A percentile compares a stretch with the other conserved stretches of the same genome.
Evolutionary conservation across 2,329 filamentous ascomycete genomes (phyloP).

Genomic region (Claviceps sp.): DNA sequence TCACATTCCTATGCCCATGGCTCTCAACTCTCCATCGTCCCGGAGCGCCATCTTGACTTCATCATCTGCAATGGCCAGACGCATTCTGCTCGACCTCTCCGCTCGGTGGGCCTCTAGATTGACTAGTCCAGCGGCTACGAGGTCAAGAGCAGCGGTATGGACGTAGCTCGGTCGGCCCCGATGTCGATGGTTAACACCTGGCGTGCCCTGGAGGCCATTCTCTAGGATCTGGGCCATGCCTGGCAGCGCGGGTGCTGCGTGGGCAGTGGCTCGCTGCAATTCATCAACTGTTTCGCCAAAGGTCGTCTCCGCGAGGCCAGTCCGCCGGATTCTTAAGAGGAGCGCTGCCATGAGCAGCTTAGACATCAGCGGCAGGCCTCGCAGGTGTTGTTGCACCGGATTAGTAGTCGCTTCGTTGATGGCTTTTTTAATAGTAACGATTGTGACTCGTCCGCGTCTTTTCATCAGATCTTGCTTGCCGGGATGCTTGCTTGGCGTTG

Average conservation of each 20-base stretch:
- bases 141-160: slow-evolving; percentile 61
- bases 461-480: slow-evolving; percentile 13
- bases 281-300: slow-evolving; percentile 86
- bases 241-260: slow-evolving; percentile 20
- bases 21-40: slow-evolving; percentile 77
- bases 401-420: slow-evolving; percentile 92
- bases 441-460: slow-evolving; percentile 56
- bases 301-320: slow-evolving; percentile 74
- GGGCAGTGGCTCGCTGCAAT: slow-evolving; percentile 25
- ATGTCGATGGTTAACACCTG: slow-evolving; percentile 15
- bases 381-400: slow-evolving; percentile 79
- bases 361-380: slow-evolving; percentile 63
- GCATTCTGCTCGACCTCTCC: slow-evolving; percentile 76
- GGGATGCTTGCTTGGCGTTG: slow-evolving; percentile 46
- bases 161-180: slow-evolving; percentile 29
- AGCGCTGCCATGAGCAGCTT: slow-evolving; percentile 81
- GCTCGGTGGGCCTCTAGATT: slow-evolving; percentile 69
- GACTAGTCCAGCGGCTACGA: slow-evolving; percentile 78
- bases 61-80: slow-evolving; percentile 77
- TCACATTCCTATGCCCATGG: slow-evolving; percentile 49
- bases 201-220: slow-evolving; percentile 15
- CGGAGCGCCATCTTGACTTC: slow-evolving; percentile 79
- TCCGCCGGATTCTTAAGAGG: slow-evolving; percentile 63
- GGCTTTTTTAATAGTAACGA: slow-evolving; percentile 82
- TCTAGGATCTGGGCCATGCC: slow-evolving; percentile 24